Evolutionary conservation across 1,284 basidiomycete genomes (phyloP).

Genomic region (Fomitopsis palustris): DNA sequence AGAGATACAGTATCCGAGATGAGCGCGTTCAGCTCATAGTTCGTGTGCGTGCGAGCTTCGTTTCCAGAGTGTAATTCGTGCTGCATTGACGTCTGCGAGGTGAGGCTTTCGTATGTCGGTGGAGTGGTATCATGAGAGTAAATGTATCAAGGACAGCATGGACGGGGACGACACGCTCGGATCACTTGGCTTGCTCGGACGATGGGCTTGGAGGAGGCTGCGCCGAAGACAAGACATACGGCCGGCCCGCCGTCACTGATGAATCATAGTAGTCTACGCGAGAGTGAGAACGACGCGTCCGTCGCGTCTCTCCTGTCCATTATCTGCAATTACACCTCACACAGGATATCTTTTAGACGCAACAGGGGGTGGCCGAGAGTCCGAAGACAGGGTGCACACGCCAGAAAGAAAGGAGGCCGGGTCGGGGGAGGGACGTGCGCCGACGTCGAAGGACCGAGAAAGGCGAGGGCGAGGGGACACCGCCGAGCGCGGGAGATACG

Average conservation of each 20-base stretch:
- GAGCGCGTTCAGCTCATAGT: neutral
- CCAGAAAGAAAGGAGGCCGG: too few species aligned
- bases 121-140: too few species aligned
- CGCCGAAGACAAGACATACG: neutral
- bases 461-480: neutral
- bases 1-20: neutral
- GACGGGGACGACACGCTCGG: neutral
- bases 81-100: neutral
- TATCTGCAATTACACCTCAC: too few species aligned
- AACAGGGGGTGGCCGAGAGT: too few species aligned
- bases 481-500: neutral
- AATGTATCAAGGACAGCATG: neutral
- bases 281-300: neutral
- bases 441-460: slow-evolving; percentile 5
- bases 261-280: neutral
- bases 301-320: neutral
- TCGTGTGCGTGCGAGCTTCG: neutral
- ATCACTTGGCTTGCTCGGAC: neutral
- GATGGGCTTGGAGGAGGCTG: neutral
- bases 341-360: too few species aligned
- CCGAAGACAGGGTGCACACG: too few species aligned
- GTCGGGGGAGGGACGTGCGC: slow-evolving; percentile 9
- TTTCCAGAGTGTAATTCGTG: neutral
- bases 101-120: neutral
- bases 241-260: neutral